Evolutionary conservation across 1,139 yeast species (phyloP).

Genomic region (Insectozyma bohioensis): DNA sequence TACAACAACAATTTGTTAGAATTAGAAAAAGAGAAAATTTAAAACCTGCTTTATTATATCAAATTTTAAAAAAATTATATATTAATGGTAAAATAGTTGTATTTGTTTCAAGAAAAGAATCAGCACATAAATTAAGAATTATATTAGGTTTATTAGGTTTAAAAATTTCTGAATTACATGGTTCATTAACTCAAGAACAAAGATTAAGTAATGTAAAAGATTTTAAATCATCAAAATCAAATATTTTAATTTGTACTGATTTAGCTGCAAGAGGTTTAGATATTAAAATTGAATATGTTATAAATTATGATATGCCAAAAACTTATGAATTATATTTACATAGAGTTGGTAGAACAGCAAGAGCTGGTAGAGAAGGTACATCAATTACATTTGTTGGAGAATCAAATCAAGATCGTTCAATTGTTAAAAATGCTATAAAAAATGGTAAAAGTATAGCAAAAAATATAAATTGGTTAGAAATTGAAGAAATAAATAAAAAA

Average conservation of each 20-base stretch:
- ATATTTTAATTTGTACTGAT: slow-evolving; percentile 92
- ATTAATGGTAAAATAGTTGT: slow-evolving; percentile 74
- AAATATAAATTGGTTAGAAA: slow-evolving; percentile 81
- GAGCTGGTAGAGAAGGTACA: slow-evolving; percentile 96
- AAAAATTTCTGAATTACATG: slow-evolving; percentile 90
- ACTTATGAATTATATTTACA: slow-evolving; percentile 87
- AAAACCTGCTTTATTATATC: slow-evolving; percentile 79
- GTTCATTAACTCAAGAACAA: slow-evolving; percentile 92
- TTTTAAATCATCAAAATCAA: slow-evolving; percentile 79
- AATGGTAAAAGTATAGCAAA: slow-evolving; percentile 71
- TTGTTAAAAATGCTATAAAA: slow-evolving; percentile 83
- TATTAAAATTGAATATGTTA: slow-evolving; percentile 91
- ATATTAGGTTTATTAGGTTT: slow-evolving; percentile 84
- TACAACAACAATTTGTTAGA: slow-evolving; percentile 91
- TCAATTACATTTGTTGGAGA: slow-evolving; percentile 95
- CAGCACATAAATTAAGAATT: slow-evolving; percentile 83
- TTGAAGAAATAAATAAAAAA: slow-evolving; percentile 63
- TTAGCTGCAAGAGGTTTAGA: slow-evolving; percentile 98
- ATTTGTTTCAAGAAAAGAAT: slow-evolving; percentile 86
- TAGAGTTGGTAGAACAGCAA: slow-evolving; percentile 98
- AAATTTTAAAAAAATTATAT: slow-evolving; percentile 59
- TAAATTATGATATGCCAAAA: slow-evolving; percentile 96
- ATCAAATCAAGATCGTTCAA: slow-evolving; percentile 74
- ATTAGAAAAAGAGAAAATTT: slow-evolving; percentile 84
- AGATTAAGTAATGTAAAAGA: slow-evolving; percentile 81